A percentile compares a stretch with the other conserved stretches of the same genome.
Evolutionary conservation across 805 yeast genomes (phyloP).

Genomic region (Kodamaea kakaduensis): DNA sequence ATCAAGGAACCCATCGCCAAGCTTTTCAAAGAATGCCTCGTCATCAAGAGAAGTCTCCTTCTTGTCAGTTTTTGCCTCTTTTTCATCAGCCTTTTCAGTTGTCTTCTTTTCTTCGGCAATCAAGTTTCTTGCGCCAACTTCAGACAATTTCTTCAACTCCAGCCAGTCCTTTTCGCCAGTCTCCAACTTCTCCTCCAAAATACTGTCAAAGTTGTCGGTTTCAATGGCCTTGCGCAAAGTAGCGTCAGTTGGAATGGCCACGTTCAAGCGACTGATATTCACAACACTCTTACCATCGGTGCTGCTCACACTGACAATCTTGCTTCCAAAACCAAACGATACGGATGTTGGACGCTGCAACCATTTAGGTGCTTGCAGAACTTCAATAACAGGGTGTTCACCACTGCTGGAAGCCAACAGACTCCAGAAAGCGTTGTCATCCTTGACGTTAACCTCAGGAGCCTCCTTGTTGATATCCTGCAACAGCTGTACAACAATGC

Average conservation of each 20-base stretch:
- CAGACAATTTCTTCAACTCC: slow-evolving; percentile 49
- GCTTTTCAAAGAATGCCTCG: slow-evolving; percentile 37
- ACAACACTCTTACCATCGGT: slow-evolving; percentile 40
- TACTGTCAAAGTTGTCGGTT: slow-evolving; percentile 46
- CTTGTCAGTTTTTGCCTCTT: slow-evolving; percentile 2
- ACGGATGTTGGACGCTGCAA: slow-evolving; percentile 68
- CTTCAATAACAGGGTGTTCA: slow-evolving; percentile 66
- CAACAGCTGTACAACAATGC: slow-evolving; percentile 72
- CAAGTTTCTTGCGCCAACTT: slow-evolving; percentile 48
- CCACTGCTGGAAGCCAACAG: slow-evolving; percentile 63
- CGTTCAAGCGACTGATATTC: slow-evolving; percentile 38
- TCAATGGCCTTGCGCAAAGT: slow-evolving; percentile 56
- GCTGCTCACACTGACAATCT: slow-evolving; percentile 55
- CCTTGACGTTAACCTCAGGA: slow-evolving; percentile 38
- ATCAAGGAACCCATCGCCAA: slow-evolving; percentile 23
- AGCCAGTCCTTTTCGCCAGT: slow-evolving; percentile 63
- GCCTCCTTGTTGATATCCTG: slow-evolving; percentile 74
- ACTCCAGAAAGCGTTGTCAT: slow-evolving; percentile 85
- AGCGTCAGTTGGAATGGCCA: slow-evolving; percentile 24
- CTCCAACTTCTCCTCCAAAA: slow-evolving; percentile 53
- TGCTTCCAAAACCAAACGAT: slow-evolving; percentile 92
- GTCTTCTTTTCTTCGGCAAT: no score
- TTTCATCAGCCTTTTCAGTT: slow-evolving; percentile 17
- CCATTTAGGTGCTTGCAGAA: slow-evolving; percentile 89
- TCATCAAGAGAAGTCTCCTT: slow-evolving; percentile 12